Conservation (phyloP, 345 rosid genomes). For the Eucalyptus cloeziana region DNA sequence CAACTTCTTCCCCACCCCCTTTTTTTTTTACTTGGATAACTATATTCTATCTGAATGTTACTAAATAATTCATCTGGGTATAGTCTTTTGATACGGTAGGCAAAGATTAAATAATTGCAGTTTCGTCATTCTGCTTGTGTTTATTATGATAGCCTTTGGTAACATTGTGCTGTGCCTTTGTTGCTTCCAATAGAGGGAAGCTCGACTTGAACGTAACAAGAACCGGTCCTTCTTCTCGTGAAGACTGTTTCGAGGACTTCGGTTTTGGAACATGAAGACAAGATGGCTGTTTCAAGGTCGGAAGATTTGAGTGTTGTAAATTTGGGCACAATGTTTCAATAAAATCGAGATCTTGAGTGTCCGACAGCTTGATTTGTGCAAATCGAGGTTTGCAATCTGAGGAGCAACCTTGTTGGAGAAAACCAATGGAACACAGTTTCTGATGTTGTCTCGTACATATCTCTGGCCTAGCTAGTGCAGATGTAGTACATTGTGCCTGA, state of each 20-base stretch:
- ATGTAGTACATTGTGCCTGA: neutral
- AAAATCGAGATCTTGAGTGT: neutral
- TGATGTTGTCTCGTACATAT: neutral
- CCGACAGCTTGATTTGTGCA: neutral
- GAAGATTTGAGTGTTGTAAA: neutral
- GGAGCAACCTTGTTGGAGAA: neutral
- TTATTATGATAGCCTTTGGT: neutral
- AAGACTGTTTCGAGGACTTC: constrained; percentile 4
- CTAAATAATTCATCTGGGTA: neutral
- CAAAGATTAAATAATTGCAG: neutral
- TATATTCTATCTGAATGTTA: neutral
- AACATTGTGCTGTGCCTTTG: neutral
- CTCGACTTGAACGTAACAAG: constrained; percentile 81
- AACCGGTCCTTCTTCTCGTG: constrained; percentile 67
- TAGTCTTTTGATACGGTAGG: neutral
- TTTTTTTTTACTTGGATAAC: neutral
- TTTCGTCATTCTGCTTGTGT: neutral
- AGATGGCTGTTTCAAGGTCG: neutral
- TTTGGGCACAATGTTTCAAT: neutral
- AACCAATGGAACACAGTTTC: neutral
- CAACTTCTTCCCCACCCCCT: neutral
- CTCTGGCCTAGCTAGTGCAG: neutral
- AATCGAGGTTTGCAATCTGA: neutral
- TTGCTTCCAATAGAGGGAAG: constrained; percentile 61
- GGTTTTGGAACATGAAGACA: neutral